These are phyloP conservation scores for Fusarium sp. DNA, from an alignment of 2,329 filamentous ascomycete genomes.

Conservation along the genomic window DNA sequence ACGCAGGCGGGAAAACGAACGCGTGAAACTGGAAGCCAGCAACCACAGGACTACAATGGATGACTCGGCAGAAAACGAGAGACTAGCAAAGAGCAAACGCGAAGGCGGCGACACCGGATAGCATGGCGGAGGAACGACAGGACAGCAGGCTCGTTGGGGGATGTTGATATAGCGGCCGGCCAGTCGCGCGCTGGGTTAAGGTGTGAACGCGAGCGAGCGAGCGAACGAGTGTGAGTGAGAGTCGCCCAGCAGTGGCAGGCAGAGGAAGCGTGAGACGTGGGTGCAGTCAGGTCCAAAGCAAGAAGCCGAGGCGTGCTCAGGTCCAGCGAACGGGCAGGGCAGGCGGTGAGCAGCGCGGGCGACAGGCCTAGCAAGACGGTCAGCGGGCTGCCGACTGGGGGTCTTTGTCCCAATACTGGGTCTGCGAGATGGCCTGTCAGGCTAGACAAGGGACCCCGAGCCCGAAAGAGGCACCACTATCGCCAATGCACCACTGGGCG, in stretches of 20 bases:
- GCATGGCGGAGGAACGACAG: slow-evolving; percentile 41
- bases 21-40: slow-evolving; percentile 31
- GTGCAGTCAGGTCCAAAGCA: neutral
- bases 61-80: slow-evolving; percentile 34
- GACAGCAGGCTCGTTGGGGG: slow-evolving; percentile 30
- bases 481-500: slow-evolving; percentile 26
- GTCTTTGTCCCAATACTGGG: slow-evolving; percentile 22
- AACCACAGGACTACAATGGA: slow-evolving; percentile 33
- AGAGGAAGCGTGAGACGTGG: slow-evolving; percentile 2
- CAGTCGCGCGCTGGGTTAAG: slow-evolving; percentile 41
- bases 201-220: slow-evolving; percentile 25
- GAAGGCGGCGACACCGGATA: slow-evolving; percentile 37
- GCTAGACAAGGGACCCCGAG: slow-evolving; percentile 38
- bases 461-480: slow-evolving; percentile 29
- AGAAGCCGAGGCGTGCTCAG: slow-evolving; percentile 7
- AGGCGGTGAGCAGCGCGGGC: slow-evolving; percentile 42
- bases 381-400: slow-evolving; percentile 31
- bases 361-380: slow-evolving; percentile 34
- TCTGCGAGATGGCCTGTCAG: slow-evolving; percentile 35
- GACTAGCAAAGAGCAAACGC: slow-evolving; percentile 40
- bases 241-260: neutral
- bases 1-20: slow-evolving; percentile 26
- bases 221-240: slow-evolving; percentile 3
- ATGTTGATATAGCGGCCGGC: slow-evolving; percentile 39
- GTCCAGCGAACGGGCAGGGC: slow-evolving; percentile 39